Base-by-base conservation (phyloP, 306 rosid species). In the Vigna radiata region DNA sequence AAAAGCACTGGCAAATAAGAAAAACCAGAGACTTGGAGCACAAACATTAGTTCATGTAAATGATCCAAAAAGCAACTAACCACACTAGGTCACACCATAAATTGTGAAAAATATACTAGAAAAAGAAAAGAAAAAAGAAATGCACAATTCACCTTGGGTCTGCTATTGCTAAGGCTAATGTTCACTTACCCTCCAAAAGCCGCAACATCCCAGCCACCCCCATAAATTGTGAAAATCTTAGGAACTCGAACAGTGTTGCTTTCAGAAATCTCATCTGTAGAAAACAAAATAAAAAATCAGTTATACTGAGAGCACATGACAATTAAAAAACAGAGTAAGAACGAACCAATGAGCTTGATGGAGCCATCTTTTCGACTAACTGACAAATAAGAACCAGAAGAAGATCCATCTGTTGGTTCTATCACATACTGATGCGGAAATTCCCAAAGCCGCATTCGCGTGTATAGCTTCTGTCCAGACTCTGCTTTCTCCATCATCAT, bases 171-270 rank as follows among this genome's bases (percentile, higher is more conserved):
- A 52, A 61, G 61, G 23, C 43, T 17, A 43, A 18, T 36, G 7
- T 55, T 76, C 33, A 71, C 82, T 86, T 83, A 91, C 98, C 97
- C 75, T 92, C 91, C 83, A 90, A 48, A 36, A 95, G 97, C 90
- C 85, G 92, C 62, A 95, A 82, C 86, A 92, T 86, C 71, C 99
- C 99, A 73, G 87, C 87, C 7, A 95, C 87, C 64, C 64, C 99
- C 97, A n/a, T 86, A 95, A 75, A 95, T 88, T 0, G 93, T 87
- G 74, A 47, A 81, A 74, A 90, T 88, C 85, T 89, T 92, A 7
- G 97, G 97, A 79, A 87, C 97, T 70, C 96, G 84, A 64, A 88
- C 76, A 37, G 93, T 72, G 82, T 65, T 85, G 87, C 85, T 77
- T 14, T 89, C 92, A 7, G 97, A 97, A 83, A 91, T 87, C 84